Evolutionary conservation across 495 filamentous ascomycete genomes (phyloP), one percentile per base, ranked within the genome.

Genomic region (Trypethelium eluteriae): DNA sequence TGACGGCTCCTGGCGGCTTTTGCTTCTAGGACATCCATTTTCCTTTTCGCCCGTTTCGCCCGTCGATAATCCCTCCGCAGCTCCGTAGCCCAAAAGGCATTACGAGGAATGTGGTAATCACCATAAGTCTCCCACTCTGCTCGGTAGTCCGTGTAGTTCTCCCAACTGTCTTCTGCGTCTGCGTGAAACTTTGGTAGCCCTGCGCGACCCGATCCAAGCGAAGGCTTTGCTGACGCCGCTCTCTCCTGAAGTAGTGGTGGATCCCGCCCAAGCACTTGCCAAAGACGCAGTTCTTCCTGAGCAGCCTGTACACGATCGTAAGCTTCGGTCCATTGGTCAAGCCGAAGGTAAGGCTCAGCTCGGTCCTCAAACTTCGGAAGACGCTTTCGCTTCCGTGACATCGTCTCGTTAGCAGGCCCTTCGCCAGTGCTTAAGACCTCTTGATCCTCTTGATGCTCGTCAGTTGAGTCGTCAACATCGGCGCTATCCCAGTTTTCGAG

Each of bases 101-200:
- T 14, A 7, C 25, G 53, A 59, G 25, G 25, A 9, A 59, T 59
- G 32, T 59, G 32, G 36, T 59, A 32, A 59, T 59, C 5, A 1
- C 53, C 53, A 32, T 59, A 59, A 34, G 53, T 35, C 32, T 59
- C 53, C 53, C 53, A 59, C 53, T 59, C 53, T 59, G 53, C 32
- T 6, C 53, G 53, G 32, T 59, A 36, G 53, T 59, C 53, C 6
- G 14, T 36, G 25, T 6, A 36, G 14, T 59, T 32, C 53, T 18
- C 36, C 53, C 53, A 59, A 36, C 36, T 32, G 5, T 36, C 53
- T 34, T 32, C 7, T n/a, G 7, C 32, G 11, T 34, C 10, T 35
- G 18, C n/a, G 2, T 10, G 11, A 36, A 7, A 10, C 53, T 34
- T 4, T 36, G 53, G 25, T 25, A 25, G 25, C 25, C 25, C 25